Conservation (phyloP, 345 rosid genomes). For the Sisymbrium altissimum region DNA sequence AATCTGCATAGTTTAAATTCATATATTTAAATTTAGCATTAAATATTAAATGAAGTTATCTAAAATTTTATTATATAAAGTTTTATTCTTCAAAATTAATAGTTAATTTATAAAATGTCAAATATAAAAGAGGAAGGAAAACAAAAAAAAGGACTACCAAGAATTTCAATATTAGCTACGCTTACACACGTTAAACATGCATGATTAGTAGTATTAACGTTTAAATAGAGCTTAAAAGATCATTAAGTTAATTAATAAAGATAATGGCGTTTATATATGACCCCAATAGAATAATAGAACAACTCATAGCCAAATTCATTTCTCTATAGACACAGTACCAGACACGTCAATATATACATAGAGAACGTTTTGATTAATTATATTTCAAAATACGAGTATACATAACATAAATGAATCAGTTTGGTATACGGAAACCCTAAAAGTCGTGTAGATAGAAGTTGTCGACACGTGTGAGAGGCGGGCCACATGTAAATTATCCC, state of each 20-base stretch:
- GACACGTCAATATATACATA: slow-evolving; percentile 15
- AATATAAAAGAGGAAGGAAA: no score
- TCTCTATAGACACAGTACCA: background rate
- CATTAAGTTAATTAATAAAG: background rate
- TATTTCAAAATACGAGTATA: background rate
- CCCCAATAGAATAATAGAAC: background rate
- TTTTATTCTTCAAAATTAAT: no score
- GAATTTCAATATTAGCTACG: background rate
- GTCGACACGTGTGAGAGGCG: slow-evolving; percentile 13
- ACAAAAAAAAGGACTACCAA: background rate
- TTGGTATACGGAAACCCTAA: slow-evolving; percentile 34
- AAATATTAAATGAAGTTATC: no score
- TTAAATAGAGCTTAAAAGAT: background rate
- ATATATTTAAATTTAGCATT: no score
- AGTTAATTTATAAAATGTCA: no score
- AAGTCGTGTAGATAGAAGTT: slow-evolving; percentile 19
- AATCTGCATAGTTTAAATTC: no score
- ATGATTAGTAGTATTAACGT: background rate
- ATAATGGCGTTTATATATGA: background rate
- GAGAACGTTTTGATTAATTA: background rate
- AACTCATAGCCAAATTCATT: slow-evolving; percentile 9
- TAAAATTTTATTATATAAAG: no score
- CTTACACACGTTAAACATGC: background rate
- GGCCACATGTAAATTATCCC: slow-evolving; percentile 27
- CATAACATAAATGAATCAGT: slow-evolving; percentile 4